Conservation (phyloP, 2,329 filamentous ascomycete genomes). For the Fusarium sp. region DNA sequence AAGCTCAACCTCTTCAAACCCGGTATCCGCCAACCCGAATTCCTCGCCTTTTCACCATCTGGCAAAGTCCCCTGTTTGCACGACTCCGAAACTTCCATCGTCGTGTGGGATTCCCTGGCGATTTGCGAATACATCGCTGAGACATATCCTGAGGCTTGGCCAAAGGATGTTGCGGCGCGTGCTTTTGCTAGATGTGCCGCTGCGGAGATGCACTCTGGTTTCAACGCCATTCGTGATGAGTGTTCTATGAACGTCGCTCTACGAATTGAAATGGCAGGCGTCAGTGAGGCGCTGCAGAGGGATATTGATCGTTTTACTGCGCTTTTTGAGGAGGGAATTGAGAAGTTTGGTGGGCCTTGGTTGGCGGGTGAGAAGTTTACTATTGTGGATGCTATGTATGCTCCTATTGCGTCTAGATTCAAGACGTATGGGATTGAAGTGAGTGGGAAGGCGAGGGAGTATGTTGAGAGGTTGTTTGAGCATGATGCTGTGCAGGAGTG, state of each 20-base stretch:
- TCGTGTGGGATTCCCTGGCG: constrained; percentile 61
- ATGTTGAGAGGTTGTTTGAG: constrained; percentile 51
- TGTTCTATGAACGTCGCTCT: constrained; percentile 58
- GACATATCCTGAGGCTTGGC: constrained; percentile 57
- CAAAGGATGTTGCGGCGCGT: constrained; percentile 52
- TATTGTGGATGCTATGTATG: constrained; percentile 57
- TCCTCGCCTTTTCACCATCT: constrained; percentile 54
- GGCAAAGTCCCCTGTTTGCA: constrained; percentile 59
- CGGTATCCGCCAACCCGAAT: constrained; percentile 50
- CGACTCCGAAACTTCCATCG: constrained; percentile 45
- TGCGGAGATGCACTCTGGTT: constrained; percentile 62
- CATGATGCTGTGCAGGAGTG: constrained; percentile 54
- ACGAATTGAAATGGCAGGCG: constrained; percentile 50
- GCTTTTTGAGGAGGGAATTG: constrained; percentile 55
- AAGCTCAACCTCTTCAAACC: constrained; percentile 52
- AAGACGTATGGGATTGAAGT: constrained; percentile 54
- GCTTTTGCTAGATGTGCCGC: constrained; percentile 59
- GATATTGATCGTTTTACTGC: constrained; percentile 53
- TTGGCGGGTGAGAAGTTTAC: constrained; percentile 55
- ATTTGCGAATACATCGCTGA: constrained; percentile 63
- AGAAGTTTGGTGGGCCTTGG: constrained; percentile 57
- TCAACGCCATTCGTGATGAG: constrained; percentile 55
- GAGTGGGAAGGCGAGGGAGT: constrained; percentile 48
- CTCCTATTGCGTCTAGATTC: constrained; percentile 55
- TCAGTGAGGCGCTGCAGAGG: constrained; percentile 47